Evolutionary conservation across 192 early-diverging fungal genomes (phyloP).

Genomic region (Chytriomyces sp.): DNA sequence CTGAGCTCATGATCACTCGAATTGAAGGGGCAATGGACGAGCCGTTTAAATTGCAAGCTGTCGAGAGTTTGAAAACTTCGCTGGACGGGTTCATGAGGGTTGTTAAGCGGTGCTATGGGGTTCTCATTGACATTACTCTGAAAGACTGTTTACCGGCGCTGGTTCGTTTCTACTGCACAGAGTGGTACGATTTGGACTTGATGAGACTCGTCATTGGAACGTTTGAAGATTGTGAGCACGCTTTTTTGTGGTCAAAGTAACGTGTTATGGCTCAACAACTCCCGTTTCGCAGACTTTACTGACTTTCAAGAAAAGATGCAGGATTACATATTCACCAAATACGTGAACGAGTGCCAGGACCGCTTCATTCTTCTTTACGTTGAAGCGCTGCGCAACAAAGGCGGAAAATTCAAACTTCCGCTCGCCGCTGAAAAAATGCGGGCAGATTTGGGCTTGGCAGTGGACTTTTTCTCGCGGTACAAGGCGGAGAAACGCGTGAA

Average conservation of each 20-base stretch:
- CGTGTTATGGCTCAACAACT: neutral
- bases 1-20: slow-evolving; percentile 73
- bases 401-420: slow-evolving; percentile 74
- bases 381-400: slow-evolving; percentile 82
- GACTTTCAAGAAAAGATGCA: slow-evolving; percentile 88
- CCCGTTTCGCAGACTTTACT: slow-evolving; percentile 56
- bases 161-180: slow-evolving; percentile 69
- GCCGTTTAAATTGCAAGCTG: slow-evolving; percentile 33
- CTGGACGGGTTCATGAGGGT: slow-evolving; percentile 92
- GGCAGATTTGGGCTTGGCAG: slow-evolving; percentile 72
- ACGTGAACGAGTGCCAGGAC: slow-evolving; percentile 87
- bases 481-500: slow-evolving; percentile 74
- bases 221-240: slow-evolving; percentile 75
- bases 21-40: slow-evolving; percentile 53
- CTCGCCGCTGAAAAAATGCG: slow-evolving; percentile 71
- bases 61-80: slow-evolving; percentile 64
- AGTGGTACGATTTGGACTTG: slow-evolving; percentile 93
- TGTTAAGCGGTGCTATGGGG: slow-evolving; percentile 73
- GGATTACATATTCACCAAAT: slow-evolving; percentile 85
- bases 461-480: slow-evolving; percentile 79
- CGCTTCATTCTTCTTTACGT: slow-evolving; percentile 83
- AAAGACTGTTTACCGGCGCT: slow-evolving; percentile 81
- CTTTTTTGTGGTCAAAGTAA: neutral
- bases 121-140: slow-evolving; percentile 84
- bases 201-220: slow-evolving; percentile 89